Evolutionary conservation across 805 yeast genomes (phyloP), one percentile per base, ranked within the genome.

Genomic region (Cyberlindnera mrakii): DNA sequence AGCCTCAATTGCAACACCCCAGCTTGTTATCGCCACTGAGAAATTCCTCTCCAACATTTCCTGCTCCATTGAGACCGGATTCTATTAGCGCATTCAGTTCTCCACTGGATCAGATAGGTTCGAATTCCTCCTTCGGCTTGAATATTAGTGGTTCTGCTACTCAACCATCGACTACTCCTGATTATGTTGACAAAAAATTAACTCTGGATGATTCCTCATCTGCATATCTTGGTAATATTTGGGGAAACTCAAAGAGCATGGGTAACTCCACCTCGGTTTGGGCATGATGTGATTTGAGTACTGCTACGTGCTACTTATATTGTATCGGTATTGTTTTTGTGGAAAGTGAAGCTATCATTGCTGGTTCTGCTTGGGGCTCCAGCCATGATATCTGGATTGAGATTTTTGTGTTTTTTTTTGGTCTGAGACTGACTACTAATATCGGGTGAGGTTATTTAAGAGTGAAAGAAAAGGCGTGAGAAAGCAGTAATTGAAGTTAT

Each of bases 221-320:
- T n/a, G 41, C 48, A 4, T 57, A 57, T 41, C 32, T 56, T 32
- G 55, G 55, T 33, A 60, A 56, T 29, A 53, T 57, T 30, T 57
- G 62, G 62, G 58, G 57, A 2, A 48, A 43, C 30, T 46, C 56
- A 1, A 53, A 51, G 32, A 39, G 49, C 10, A 35, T 49, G 27
- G 51, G 54, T 41, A 49, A 38, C 35, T 53, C 59, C 10, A 33
- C 57, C 2, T 57, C 62, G 9, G 61, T 58, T 19, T 58, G 62
- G 62, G 62, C 60, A 3, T 57, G 44, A 48, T n/a, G 8, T 14
- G 33, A 14, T n/a, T 30, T 14, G 3, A 5, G 9, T 13, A 13
- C 4, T 15, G 10, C 13, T n/a, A 27, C 11, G 25, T 30, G n/a
- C 15, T 18, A 18, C 13, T 13, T 30, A 8, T 11, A 13, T 31